Base-by-base conservation (phyloP, 768 basidiomycete species). In the Boletus eberwhitei region DNA sequence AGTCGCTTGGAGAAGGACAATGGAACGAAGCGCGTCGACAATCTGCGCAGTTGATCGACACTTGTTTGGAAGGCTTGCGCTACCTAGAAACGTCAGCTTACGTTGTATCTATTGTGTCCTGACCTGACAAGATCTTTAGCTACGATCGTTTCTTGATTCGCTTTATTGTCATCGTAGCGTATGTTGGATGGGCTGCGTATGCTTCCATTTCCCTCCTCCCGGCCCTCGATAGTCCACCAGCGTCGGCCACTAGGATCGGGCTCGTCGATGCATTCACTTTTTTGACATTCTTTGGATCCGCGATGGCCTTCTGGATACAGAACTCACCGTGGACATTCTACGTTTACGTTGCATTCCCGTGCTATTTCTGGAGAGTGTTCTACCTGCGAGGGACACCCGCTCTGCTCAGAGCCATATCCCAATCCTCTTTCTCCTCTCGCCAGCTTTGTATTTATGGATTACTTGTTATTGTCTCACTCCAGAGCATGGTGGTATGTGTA, bases 141-240 rank as follows among this genome's bases (percentile, higher is more conserved):
- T 93, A 93, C 67, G 90, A 94, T 64, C 83, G 88, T 17, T 73
- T 81, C 31, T 70, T 93, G 42, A 85, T 94, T 29, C 81, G 84
- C 16, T 72, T 64, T 3, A 83, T 93, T 58, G 90, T 92, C 48
- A 79, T 79, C 2, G 64, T 77, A 8, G 90, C 88, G 1, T 93
- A 94, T 68, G 66, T 78, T 3, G 90, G 90, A 49, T 94, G 91
- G 89, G 82, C 82, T 19, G 83, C 82, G 1, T 92, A 83, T 67
- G 75, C 82, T 7, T 81, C 84, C 0, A 67, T 83, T 6, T 84
- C 76, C 40, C 75, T 90, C 7, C 71, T 88, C 49, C 74, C 80
- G 24, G 74, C 79, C 9, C 57, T 65, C 21, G 72, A 74, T 19
- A 51, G 37, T 40, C 46, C 24, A 5, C 41, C 22, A 21, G 35